Percentiles rank a stretch among this genome's conserved stretches.
phyloP scores from a whole-genome alignment of 257 asterid species.

The Capsicum pubescens region DNA sequence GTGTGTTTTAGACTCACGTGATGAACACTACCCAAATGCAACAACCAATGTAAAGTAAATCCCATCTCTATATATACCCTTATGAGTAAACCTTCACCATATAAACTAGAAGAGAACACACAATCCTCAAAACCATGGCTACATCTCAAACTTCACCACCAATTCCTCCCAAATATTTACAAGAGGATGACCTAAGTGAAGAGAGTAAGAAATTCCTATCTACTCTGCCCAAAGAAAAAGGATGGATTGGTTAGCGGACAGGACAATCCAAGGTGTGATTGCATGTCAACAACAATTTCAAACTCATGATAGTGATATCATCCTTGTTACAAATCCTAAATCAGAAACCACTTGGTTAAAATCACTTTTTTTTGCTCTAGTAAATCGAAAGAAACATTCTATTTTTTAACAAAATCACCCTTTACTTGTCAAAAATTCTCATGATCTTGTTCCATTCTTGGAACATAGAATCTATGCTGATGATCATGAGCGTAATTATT shows the following conservation, averaged over 20 bases:
- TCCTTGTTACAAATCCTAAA: slow-evolving; percentile 59
- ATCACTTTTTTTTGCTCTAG: background rate
- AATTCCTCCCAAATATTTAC: background rate
- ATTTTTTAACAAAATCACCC: slow-evolving; percentile 27
- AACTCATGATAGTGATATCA: slow-evolving; percentile 39
- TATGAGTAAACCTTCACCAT: too few relatives aligned
- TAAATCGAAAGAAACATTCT: slow-evolving; percentile 20
- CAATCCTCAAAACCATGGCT: too few relatives aligned
- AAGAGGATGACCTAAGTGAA: slow-evolving; percentile 13
- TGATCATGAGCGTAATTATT: background rate
- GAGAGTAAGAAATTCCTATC: background rate
- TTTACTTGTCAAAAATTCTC: slow-evolving; percentile 31
- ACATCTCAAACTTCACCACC: background rate
- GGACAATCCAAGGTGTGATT: slow-evolving; percentile 41
- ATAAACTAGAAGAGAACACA: too few relatives aligned
- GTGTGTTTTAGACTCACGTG: too few relatives aligned
- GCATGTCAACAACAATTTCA: slow-evolving; percentile 47
- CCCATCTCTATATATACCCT: too few relatives aligned
- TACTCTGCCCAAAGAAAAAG: slow-evolving; percentile 12
- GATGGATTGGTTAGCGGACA: slow-evolving; percentile 39
- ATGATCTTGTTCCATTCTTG: slow-evolving; percentile 29
- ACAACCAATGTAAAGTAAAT: too few relatives aligned
- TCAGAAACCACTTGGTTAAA: slow-evolving; percentile 34
- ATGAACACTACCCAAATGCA: too few relatives aligned
- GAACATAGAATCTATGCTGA: slow-evolving; percentile 16